Base-by-base conservation (phyloP, 805 yeast species). In the Barnettozyma vustinii region DNA sequence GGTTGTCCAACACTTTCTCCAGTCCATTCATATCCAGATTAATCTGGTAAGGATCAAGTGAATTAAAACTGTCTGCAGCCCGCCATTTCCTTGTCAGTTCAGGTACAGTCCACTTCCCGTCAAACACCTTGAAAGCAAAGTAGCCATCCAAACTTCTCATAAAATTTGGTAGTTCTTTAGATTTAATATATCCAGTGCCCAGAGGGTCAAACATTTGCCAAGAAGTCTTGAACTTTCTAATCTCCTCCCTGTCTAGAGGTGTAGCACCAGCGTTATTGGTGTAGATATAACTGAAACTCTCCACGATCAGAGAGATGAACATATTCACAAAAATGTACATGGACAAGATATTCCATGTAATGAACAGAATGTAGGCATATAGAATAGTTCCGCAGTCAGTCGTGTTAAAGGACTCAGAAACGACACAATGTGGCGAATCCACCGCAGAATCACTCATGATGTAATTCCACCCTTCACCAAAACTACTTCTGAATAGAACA, bases 381-480 rank as follows among this genome's bases (percentile, higher is more conserved):
- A 65, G 54, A 45, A 35, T 40, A 41, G 46, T 58, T 0, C 98
- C 99, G 69, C 99, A 92, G 63, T 91, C 97, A 5, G 82, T 74
- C 36, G 73, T 72, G 40, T 70, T 73, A 19, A 70, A 63, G 4
- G 61, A 62, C 3, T 55, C 56, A 4, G 68, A 66, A 2, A 64
- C 56, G 1, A 76, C 66, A 61, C 99, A 92, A 56, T 69, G 81
- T 0, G 98, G 98, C 0, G 67, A 54, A n/a, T 67, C 70, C 4
- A 91, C 64, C 1, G 82, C 72, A 60, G 79, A 84, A 64, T 92
- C 98, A 39, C 74, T 73, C 94, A 94, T 83, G 32, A 87, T 77
- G 58, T 85, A 80, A 62, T 92, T 92, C 99, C 99, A 92, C 2
- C 95, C 96, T 67, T 92, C 98, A 6, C 97, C 99, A 65, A 92